Evolutionary conservation across 106 monocot genomes (phyloP).

Genomic region (Gastrodia elata): DNA sequence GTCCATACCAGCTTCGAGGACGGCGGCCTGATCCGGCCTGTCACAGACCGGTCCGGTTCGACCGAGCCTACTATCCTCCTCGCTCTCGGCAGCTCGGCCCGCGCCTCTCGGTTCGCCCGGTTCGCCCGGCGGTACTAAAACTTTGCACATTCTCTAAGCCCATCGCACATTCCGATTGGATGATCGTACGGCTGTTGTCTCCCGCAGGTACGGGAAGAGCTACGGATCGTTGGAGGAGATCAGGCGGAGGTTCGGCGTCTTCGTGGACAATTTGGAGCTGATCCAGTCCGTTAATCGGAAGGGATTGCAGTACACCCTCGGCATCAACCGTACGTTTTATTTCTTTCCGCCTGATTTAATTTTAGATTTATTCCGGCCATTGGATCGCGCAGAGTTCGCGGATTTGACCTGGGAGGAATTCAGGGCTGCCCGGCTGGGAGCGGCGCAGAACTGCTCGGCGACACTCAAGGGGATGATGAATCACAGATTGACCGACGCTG

Average conservation of each 20-base stretch:
- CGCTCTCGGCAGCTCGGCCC: constrained; percentile 42
- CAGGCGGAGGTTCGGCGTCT: constrained; percentile 45
- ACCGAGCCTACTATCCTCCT: constrained; percentile 35
- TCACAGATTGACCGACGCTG: constrained; percentile 40
- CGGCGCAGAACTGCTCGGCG: constrained; percentile 92
- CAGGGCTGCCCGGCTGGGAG: constrained; percentile 46
- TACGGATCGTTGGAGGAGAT: constrained; percentile 67
- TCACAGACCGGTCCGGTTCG: constrained; percentile 33
- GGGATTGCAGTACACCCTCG: constrained; percentile 57
- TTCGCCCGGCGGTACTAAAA: constrained; percentile 49
- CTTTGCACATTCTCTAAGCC: no score
- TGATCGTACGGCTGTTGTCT: not conserved
- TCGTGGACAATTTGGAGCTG: constrained; percentile 45
- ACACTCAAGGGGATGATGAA: constrained; percentile 68
- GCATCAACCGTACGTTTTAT: constrained; percentile 59
- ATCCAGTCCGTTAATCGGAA: constrained; percentile 53
- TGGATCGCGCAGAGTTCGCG: constrained; percentile 51
- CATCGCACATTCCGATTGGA: not conserved
- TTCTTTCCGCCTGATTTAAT: not conserved
- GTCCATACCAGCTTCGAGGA: constrained; percentile 24
- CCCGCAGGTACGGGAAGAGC: constrained; percentile 54
- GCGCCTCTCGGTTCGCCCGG: constrained; percentile 58
- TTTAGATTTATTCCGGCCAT: not conserved
- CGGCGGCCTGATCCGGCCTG: constrained; percentile 48
- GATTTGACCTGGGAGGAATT: constrained; percentile 98